Evolutionary conservation across 805 yeast species (phyloP), one percentile per base, ranked within the genome.

Genomic region (Saccharomyces jurei): DNA sequence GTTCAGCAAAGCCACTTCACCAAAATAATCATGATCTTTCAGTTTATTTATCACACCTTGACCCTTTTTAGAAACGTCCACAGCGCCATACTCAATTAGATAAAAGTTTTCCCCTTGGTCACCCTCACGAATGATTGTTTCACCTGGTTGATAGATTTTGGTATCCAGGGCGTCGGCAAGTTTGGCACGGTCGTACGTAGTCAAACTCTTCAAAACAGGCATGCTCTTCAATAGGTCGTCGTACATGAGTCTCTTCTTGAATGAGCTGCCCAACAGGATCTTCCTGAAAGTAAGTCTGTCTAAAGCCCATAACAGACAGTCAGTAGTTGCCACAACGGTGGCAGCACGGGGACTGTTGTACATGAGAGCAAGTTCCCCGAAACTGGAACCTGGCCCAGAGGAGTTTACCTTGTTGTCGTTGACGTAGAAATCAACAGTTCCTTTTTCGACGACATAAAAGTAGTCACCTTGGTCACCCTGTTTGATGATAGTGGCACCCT

Each of bases 301-400:
- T 62, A 94, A 78, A 1, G 96, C 94, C 97, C 97, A 92, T 51
- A 92, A 77, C 31, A 82, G 81, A 63, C 86, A 79, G 57, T 86
- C 89, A 6, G 87, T 77, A 26, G 76, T 70, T 9, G 96, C 91
- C 28, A 79, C 64, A 1, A 88, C 97, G 1, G 98, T 89, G 9
- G 98, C 98, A 6, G 98, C 98, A 73, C 99, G 84, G 58, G 97
- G 97, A 21, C 97, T 84, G 71, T 94, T 92, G 75, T 94, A 92
- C 96, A 94, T 90, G 63, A 94, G 79, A 2, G 99, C 99, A 65
- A 94, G 79, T 72, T 94, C 99, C 67, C 99, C 99, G 72, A 94
- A 94, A 48, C 92, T 84, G 4, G 96, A 82, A 6, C 98, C 97
- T 44, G 89, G 83, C 9, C 88, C 86, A n/a, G 88, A 79, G 1